Percentiles rank a stretch among this genome's conserved stretches.
phyloP scores from a whole-genome alignment of 1,139 yeast species.

The Candida buenavistaensis region DNA sequence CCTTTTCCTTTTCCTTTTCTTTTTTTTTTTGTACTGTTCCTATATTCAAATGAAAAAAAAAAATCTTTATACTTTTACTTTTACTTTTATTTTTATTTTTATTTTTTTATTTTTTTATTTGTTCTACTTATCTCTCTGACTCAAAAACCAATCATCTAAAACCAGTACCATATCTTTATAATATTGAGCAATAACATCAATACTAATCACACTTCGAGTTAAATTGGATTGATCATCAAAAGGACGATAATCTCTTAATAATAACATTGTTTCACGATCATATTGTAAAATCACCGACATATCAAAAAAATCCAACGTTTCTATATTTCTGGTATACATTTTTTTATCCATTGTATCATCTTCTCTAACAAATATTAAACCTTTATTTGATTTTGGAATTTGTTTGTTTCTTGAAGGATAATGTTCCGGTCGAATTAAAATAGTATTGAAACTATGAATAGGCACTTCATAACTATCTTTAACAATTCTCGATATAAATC shows the following conservation, averaged over 20 bases:
- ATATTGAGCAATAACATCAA: slow-evolving; percentile 15
- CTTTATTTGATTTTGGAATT: neutral
- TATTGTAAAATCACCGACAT: slow-evolving; percentile 22
- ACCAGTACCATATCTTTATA: slow-evolving; percentile 17
- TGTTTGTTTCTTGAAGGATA: slow-evolving; percentile 23
- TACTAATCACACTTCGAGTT: slow-evolving; percentile 8
- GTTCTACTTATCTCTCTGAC: neutral
- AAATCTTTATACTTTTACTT: neutral
- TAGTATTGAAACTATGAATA: slow-evolving; percentile 26
- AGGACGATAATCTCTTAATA: slow-evolving; percentile 31
- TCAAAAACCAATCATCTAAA: slow-evolving; percentile 8
- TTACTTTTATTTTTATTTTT: neutral
- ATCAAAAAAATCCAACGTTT: slow-evolving; percentile 28
- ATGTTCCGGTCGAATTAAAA: slow-evolving; percentile 34
- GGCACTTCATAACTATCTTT: slow-evolving; percentile 24
- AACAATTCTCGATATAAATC: slow-evolving; percentile 19
- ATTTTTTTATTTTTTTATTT: neutral
- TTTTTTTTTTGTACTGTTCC: slow-evolving; percentile 1
- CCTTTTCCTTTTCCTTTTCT: neutral
- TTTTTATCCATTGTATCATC: slow-evolving; percentile 25
- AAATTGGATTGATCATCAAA: slow-evolving; percentile 9
- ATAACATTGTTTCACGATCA: slow-evolving; percentile 25
- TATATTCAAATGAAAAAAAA: neutral
- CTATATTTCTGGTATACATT: slow-evolving; percentile 29
- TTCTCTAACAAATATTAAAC: slow-evolving; percentile 18